Percentiles rank a stretch among this genome's conserved stretches.
Conservation (phyloP, 352 stramenopile species). For the Aphanomyces stellatus region DNA sequence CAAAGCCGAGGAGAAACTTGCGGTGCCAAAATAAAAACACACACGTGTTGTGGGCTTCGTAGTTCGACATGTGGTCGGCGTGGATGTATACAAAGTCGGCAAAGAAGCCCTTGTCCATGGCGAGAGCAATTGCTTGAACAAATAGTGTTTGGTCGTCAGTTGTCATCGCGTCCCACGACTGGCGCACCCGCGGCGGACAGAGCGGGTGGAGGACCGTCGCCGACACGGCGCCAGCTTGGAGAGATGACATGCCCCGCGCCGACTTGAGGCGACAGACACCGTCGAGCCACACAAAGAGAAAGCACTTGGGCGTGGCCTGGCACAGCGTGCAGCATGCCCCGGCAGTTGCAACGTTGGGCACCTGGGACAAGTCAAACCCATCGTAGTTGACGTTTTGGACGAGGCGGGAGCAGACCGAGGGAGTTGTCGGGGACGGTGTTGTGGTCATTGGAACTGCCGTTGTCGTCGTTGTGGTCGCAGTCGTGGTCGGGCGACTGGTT, state of each 20-base stretch:
- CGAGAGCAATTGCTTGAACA: conserved; percentile 36
- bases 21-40: conserved; percentile 75
- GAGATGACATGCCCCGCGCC: not conserved
- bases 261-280: conserved; percentile 1
- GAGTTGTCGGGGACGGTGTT: too few species aligned
- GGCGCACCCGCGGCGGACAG: conserved; percentile 38
- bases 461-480: too few species aligned
- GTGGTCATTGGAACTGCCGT: too few species aligned
- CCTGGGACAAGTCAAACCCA: too few species aligned
- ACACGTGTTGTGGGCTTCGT: conserved; percentile 40
- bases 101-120: conserved; percentile 43
- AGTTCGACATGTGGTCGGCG: conserved; percentile 32
- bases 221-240: not conserved
- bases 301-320: not conserved
- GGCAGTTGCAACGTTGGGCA: too few species aligned
- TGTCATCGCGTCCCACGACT: conserved; percentile 37
- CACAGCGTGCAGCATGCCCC: too few species aligned
- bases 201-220: not conserved
- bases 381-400: too few species aligned
- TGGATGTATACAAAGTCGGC: conserved; percentile 50
- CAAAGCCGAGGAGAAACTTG: conserved; percentile 45
- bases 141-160: conserved; percentile 31
- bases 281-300: not conserved
- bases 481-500: too few species aligned
- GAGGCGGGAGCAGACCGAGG: too few species aligned